Evolutionary conservation across 148 eudicot genomes (phyloP).

Genomic region (Mesembryanthemum crystallinum): DNA sequence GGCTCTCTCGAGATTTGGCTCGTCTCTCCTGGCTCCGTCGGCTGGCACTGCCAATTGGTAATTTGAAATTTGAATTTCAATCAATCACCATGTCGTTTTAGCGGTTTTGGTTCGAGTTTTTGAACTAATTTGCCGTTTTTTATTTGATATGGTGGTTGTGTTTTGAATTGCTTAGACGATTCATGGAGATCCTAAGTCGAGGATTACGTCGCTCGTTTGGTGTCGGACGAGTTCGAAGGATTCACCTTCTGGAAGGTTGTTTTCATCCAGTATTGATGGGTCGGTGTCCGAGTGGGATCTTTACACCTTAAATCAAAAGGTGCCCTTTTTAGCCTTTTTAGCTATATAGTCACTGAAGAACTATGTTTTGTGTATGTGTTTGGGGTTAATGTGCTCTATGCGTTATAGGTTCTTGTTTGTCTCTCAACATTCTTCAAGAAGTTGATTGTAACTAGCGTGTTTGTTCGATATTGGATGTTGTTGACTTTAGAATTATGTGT

Average conservation of each 20-base stretch:
- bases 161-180: conserved; percentile 48
- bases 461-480: too few relatives aligned
- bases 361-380: background rate
- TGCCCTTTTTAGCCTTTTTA: conserved; percentile 15
- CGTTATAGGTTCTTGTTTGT: too few relatives aligned
- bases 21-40: conserved; percentile 89
- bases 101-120: background rate
- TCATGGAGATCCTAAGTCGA: conserved; percentile 59
- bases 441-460: background rate
- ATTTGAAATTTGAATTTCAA: background rate
- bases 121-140: background rate
- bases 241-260: conserved; percentile 48
- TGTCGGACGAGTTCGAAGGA: conserved; percentile 42
- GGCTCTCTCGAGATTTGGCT: conserved; percentile 96
- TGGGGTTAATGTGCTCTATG: too few relatives aligned
- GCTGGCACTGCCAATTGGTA: conserved; percentile 98
- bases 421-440: background rate
- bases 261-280: conserved; percentile 86
- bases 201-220: conserved; percentile 82
- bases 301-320: conserved; percentile 67
- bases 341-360: background rate
- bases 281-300: conserved; percentile 91
- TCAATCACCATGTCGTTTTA: background rate
- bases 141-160: conserved; percentile 6
- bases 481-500: too few relatives aligned